phyloP scores from a whole-genome alignment of 2,329 filamentous ascomycete species.

The Fusarium cyanostomum region DNA sequence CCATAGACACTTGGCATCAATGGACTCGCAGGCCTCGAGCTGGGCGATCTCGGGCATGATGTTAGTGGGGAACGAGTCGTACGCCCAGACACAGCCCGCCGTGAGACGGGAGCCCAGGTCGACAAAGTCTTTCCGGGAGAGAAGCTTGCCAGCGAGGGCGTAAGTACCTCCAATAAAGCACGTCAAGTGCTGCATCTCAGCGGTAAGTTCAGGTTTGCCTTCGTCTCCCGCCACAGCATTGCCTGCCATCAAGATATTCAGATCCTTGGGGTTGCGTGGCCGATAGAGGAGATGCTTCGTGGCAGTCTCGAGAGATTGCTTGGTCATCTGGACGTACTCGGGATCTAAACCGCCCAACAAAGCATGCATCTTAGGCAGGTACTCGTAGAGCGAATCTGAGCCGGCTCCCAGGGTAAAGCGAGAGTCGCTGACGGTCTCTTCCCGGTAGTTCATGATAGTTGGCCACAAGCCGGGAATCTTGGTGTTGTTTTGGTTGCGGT shows the following conservation, averaged over 20 bases:
- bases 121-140: constrained; percentile 59
- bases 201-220: constrained; percentile 42
- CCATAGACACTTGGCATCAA: constrained; percentile 51
- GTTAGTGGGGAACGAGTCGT: constrained; percentile 58
- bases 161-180: constrained; percentile 80
- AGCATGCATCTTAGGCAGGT: constrained; percentile 66
- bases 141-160: constrained; percentile 71
- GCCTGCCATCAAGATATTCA: constrained; percentile 69
- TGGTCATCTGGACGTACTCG: constrained; percentile 73
- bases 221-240: constrained; percentile 47
- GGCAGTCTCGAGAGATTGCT: constrained; percentile 67
- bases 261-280: constrained; percentile 69
- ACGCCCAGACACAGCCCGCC: constrained; percentile 65
- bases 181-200: constrained; percentile 66
- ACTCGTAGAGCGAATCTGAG: constrained; percentile 65
- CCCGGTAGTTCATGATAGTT: constrained; percentile 68
- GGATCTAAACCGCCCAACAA: constrained; percentile 72
- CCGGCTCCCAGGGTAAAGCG: constrained; percentile 57
- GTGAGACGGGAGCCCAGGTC: constrained; percentile 59
- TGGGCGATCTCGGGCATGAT: constrained; percentile 64
- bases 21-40: constrained; percentile 49
- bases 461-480: constrained; percentile 79
- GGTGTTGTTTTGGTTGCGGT: constrained; percentile 71
- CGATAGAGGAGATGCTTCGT: constrained; percentile 72
- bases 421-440: constrained; percentile 54